Percentiles rank a stretch among this genome's conserved stretches.
Conservation (phyloP, 1,284 basidiomycete genomes). For the Irpex rosettiformis region DNA sequence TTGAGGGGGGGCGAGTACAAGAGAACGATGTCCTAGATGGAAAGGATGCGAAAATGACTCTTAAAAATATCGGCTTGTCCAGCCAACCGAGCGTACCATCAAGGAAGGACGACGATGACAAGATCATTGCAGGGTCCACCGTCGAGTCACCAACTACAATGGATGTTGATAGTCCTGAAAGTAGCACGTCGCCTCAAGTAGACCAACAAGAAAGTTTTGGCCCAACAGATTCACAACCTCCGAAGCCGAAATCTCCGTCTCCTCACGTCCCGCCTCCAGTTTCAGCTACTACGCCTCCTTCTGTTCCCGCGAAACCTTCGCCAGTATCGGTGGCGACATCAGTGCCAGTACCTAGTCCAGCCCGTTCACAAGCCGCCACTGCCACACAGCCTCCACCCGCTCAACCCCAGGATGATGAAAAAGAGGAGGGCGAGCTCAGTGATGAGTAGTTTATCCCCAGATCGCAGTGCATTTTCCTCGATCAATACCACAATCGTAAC, state of each 20-base stretch:
- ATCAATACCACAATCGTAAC: background rate
- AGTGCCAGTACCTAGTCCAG: background rate
- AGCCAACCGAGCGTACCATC: background rate
- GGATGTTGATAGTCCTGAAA: background rate
- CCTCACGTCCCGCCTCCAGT: background rate
- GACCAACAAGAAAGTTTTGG: background rate
- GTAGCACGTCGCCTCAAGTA: background rate
- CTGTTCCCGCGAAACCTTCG: background rate
- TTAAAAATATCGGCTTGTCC: background rate
- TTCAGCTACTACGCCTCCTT: background rate
- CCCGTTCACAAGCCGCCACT: background rate
- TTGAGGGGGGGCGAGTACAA: background rate
- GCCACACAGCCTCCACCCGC: conserved; percentile 7
- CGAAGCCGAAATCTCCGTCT: conserved; percentile 2
- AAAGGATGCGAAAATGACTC: background rate
- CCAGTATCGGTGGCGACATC: background rate
- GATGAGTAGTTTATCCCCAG: conserved; percentile 27
- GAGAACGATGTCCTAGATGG: background rate
- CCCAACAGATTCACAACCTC: background rate
- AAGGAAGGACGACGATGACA: background rate
- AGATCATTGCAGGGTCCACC: too few relatives aligned
- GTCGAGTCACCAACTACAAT: background rate
- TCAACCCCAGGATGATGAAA: conserved; percentile 24
- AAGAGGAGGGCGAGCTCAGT: conserved; percentile 45
- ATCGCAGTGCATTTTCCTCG: background rate